Percentiles rank a stretch among this genome's conserved stretches.
phyloP scores from a whole-genome alignment of 257 asterid species.

The Leonotis leonurus region DNA sequence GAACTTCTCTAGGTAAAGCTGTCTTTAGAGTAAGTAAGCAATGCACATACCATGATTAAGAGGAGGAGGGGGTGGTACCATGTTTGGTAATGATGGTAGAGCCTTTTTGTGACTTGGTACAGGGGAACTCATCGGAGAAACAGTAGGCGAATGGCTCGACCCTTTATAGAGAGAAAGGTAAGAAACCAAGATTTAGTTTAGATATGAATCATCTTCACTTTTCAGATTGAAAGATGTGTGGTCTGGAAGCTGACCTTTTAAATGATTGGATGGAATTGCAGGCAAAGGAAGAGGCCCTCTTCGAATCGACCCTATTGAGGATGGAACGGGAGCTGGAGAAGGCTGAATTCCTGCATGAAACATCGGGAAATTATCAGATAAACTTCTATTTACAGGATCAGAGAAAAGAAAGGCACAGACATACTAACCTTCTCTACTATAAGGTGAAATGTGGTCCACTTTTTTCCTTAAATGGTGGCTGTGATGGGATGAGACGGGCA shows the following conservation, averaged over 20 bases:
- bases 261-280: slow-evolving; percentile 31
- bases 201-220: neutral
- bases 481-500: slow-evolving; percentile 21
- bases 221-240: neutral
- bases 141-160: slow-evolving; percentile 42
- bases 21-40: neutral
- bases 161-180: slow-evolving; percentile 23
- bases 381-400: neutral
- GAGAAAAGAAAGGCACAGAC: neutral
- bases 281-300: slow-evolving; percentile 40
- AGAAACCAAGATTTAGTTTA: slow-evolving; percentile 8
- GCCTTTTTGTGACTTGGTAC: slow-evolving; percentile 21
- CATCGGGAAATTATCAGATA: neutral
- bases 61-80: slow-evolving; percentile 79
- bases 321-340: slow-evolving; percentile 31
- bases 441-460: slow-evolving; percentile 27
- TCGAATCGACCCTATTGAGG: slow-evolving; percentile 20
- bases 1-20: neutral
- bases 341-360: slow-evolving; percentile 34
- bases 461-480: slow-evolving; percentile 31
- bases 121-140: slow-evolving; percentile 44
- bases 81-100: slow-evolving; percentile 46
- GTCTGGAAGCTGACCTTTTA: slow-evolving; percentile 1
- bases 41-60: slow-evolving; percentile 48
- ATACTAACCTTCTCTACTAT: slow-evolving; percentile 37